These are phyloP conservation scores for Penicillium sp. DNA, from an alignment of 2,329 filamentous ascomycete species.

Conservation along the genomic window DNA sequence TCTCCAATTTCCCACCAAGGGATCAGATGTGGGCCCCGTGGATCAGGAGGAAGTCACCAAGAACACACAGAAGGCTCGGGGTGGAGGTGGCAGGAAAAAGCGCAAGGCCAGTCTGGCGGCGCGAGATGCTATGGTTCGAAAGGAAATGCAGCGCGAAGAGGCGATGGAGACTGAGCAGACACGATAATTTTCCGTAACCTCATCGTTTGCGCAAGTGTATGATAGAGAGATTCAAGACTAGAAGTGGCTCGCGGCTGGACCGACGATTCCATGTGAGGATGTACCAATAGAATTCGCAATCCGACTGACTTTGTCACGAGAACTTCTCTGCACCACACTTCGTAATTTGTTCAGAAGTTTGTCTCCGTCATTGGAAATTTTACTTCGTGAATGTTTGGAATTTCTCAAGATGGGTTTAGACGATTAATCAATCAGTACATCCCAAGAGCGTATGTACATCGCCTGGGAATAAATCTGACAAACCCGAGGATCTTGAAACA, in stretches of 20 bases:
- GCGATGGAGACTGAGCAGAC: slow-evolving; percentile 39
- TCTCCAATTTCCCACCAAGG: neutral
- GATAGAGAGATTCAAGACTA: neutral
- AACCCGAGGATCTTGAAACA: too few relatives aligned
- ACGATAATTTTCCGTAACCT: slow-evolving; percentile 16
- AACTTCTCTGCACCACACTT: too few relatives aligned
- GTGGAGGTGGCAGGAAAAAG: slow-evolving; percentile 23
- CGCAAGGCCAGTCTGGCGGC: slow-evolving; percentile 39
- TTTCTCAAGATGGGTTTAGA: too few relatives aligned
- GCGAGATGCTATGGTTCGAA: slow-evolving; percentile 38
- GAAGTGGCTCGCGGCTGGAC: neutral
- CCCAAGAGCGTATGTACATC: too few relatives aligned
- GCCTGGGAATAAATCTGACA: too few relatives aligned
- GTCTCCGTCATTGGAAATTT: too few relatives aligned
- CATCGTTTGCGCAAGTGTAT: neutral
- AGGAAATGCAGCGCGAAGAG: slow-evolving; percentile 46
- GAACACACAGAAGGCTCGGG: neutral
- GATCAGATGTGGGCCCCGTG: neutral
- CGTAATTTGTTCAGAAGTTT: too few relatives aligned
- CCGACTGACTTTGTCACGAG: too few relatives aligned
- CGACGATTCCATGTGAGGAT: neutral
- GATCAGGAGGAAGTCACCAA: neutral
- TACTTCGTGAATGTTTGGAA: too few relatives aligned
- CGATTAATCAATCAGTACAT: too few relatives aligned
- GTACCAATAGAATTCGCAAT: slow-evolving; percentile 1